A percentile compares a stretch with the other conserved stretches of the same genome.
phyloP scores from a whole-genome alignment of 768 basidiomycete genomes.

The Agrocybe pediades region DNA sequence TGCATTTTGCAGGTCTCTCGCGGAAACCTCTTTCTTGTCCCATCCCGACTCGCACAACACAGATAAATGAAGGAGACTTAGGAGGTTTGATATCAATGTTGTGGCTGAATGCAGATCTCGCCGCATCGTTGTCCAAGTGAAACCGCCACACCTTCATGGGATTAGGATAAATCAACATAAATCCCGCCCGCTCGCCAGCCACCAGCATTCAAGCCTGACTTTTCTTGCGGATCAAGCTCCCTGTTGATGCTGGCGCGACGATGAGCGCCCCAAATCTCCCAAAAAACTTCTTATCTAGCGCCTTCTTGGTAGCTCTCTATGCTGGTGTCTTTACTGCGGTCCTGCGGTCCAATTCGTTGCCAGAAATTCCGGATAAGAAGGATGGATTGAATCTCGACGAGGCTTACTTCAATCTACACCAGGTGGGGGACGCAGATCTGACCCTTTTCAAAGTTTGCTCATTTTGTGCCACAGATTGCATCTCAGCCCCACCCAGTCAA shows the following conservation, averaged over 20 bases:
- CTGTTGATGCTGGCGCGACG: too few species aligned
- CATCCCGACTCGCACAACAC: too few species aligned
- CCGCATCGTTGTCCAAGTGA: not conserved
- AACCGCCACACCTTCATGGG: not conserved
- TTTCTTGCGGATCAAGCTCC: too few species aligned
- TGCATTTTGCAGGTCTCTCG: too few species aligned
- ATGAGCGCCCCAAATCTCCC: not conserved
- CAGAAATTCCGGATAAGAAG: slow-evolving; percentile 9
- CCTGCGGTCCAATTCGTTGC: slow-evolving; percentile 8
- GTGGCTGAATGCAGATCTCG: too few species aligned
- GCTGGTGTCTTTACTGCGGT: slow-evolving; percentile 2
- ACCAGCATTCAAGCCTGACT: too few species aligned
- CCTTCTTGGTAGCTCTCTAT: not conserved
- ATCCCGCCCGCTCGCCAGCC: too few species aligned
- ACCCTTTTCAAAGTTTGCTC: not conserved
- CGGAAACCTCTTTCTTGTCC: too few species aligned
- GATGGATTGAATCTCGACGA: slow-evolving; percentile 11
- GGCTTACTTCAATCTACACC: slow-evolving; percentile 14
- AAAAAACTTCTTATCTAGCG: not conserved
- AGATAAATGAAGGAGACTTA: too few species aligned
- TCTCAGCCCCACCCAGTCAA: slow-evolving; percentile 15
- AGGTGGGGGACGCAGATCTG: slow-evolving; percentile 7
- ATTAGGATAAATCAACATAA: not conserved
- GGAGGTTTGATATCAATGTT: too few species aligned
- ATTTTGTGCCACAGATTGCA: slow-evolving; percentile 8